Conservation (phyloP, 2,329 filamentous ascomycete species). For the Chlorencoelia australis region DNA sequence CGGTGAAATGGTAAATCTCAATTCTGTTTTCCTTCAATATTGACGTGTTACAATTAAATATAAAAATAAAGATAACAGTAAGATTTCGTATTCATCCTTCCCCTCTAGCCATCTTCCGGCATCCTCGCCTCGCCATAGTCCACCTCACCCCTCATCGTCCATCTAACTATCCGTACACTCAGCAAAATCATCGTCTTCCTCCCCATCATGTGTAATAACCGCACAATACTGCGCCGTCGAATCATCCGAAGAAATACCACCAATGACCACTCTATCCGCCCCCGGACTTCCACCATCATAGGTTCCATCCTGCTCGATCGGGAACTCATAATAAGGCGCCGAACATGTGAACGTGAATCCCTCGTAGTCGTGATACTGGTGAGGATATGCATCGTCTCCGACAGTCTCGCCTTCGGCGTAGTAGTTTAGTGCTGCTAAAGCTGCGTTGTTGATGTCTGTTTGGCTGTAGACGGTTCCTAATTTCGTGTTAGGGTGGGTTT, state of each 20-base stretch:
- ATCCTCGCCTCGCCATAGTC: not conserved
- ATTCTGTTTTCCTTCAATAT: no score
- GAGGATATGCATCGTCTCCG: constrained; percentile 25
- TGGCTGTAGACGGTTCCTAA: constrained; percentile 20
- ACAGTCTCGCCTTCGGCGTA: constrained; percentile 19
- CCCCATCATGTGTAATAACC: constrained; percentile 25
- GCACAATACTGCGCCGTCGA: constrained; percentile 24
- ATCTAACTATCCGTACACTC: constrained; percentile 19
- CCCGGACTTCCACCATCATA: constrained; percentile 22
- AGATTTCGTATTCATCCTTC: no score
- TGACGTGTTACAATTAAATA: no score
- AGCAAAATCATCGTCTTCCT: constrained; percentile 23
- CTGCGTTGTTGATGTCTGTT: constrained; percentile 20
- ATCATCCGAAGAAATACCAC: constrained; percentile 23
- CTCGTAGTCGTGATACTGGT: constrained; percentile 23
- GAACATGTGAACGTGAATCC: constrained; percentile 25
- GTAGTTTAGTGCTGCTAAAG: constrained; percentile 18
- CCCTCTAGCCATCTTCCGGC: no score
- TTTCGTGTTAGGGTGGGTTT: no score
- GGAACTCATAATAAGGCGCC: constrained; percentile 27
- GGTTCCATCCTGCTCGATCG: constrained; percentile 18
- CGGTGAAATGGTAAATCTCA: no score
- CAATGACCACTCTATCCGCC: constrained; percentile 26
- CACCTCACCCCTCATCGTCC: not conserved
- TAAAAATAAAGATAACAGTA: no score